These are phyloP conservation scores for Neocucurbitaria cava DNA, from an alignment of 2,329 filamentous ascomycete genomes.

Conservation along the genomic window DNA sequence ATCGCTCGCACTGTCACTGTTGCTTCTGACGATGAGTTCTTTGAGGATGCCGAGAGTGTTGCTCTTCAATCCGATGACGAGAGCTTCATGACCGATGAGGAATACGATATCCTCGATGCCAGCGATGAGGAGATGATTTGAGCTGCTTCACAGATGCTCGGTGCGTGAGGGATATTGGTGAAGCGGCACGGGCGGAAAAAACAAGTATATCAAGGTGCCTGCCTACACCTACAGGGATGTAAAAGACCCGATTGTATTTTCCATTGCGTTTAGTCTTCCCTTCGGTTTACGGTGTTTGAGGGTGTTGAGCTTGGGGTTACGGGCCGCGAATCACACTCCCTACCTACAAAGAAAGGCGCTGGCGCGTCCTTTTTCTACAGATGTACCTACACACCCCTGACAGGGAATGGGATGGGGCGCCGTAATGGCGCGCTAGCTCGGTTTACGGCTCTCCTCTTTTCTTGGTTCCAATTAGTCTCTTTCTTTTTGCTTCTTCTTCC, in stretches of 20 bases:
- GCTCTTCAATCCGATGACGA: slow-evolving; percentile 66
- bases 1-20: slow-evolving; percentile 42
- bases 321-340: slow-evolving; percentile 29
- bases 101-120: slow-evolving; percentile 96
- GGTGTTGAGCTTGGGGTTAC: slow-evolving; percentile 23
- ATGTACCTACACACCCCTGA: slow-evolving; percentile 18
- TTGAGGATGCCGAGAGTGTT: slow-evolving; percentile 66
- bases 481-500: slow-evolving; percentile 8
- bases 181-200: background rate
- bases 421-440: slow-evolving; percentile 15
- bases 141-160: background rate
- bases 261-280: background rate
- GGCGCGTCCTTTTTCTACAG: slow-evolving; percentile 17
- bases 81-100: slow-evolving; percentile 93
- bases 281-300: slow-evolving; percentile 3
- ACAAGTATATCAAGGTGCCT: background rate
- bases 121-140: slow-evolving; percentile 76
- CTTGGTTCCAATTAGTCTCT: background rate
- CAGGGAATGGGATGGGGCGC: slow-evolving; percentile 19
- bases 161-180: background rate
- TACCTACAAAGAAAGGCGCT: slow-evolving; percentile 18
- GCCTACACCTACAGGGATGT: background rate
- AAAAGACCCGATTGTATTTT: background rate
- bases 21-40: slow-evolving; percentile 59
- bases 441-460: background rate